Percentiles rank a stretch among this genome's conserved stretches.
Evolutionary conservation across 805 yeast genomes (phyloP).

Genomic region (Kazachstania psychrophila): DNA sequence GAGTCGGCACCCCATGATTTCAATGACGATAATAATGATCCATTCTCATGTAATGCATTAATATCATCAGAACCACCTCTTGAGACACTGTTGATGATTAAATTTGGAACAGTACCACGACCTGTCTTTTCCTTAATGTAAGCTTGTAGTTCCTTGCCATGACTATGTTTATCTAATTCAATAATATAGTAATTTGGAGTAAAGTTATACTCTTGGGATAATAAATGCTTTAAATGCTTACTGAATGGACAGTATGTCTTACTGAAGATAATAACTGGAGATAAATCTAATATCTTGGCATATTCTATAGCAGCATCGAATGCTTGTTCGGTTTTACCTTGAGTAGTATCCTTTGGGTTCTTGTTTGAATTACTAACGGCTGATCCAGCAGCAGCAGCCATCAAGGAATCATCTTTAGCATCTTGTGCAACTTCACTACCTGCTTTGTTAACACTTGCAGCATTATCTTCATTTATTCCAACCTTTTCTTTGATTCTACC

Average conservation of each 20-base stretch:
- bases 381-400: constrained; percentile 5
- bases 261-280: constrained; percentile 58
- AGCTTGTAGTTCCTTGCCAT: constrained; percentile 68
- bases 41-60: constrained; percentile 47
- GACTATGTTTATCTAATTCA: constrained; percentile 71
- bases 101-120: constrained; percentile 83
- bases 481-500: constrained; percentile 17
- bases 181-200: constrained; percentile 65
- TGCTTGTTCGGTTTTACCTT: no score
- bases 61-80: constrained; percentile 90
- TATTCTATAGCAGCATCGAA: constrained; percentile 49
- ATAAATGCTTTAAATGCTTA: constrained; percentile 54
- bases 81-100: constrained; percentile 62
- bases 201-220: constrained; percentile 50
- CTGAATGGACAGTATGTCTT: constrained; percentile 67
- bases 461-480: constrained; percentile 5
- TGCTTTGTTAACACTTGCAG: constrained; percentile 1
- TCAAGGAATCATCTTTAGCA: constrained; percentile 8
- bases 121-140: constrained; percentile 63
- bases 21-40: constrained; percentile 43
- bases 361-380: constrained; percentile 10
- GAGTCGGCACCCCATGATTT: constrained; percentile 25
- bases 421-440: constrained; percentile 6
- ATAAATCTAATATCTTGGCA: constrained; percentile 43
- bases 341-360: no score